Evolutionary conservation across 1,284 basidiomycete species (phyloP).

Genomic region (Mycena sp.): DNA sequence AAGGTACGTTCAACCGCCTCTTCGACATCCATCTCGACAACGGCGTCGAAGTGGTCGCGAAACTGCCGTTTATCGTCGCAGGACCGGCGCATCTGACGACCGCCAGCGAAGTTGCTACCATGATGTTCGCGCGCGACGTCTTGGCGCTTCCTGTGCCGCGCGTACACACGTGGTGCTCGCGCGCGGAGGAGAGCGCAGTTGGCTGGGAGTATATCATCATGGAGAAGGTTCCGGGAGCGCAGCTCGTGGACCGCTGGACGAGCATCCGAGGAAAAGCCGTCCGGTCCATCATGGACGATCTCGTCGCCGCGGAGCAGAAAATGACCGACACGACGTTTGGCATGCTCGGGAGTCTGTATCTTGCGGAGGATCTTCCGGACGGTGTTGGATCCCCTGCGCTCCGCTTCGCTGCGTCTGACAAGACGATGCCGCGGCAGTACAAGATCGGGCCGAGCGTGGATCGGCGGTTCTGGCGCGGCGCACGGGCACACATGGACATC

Average conservation of each 20-base stretch:
- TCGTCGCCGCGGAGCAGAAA: constrained; percentile 34
- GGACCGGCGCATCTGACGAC: constrained; percentile 43
- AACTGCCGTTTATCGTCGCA: constrained; percentile 29
- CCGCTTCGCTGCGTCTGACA: constrained; percentile 29
- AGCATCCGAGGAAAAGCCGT: constrained; percentile 20
- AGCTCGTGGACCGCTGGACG: constrained; percentile 35
- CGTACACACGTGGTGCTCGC: constrained; percentile 44
- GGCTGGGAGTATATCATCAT: constrained; percentile 51
- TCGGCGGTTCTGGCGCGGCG: constrained; percentile 37
- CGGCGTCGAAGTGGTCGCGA: constrained; percentile 38
- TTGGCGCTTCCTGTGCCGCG: constrained; percentile 44
- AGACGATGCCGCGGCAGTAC: constrained; percentile 33
- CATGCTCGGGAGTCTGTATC: constrained; percentile 48
- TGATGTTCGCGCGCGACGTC: constrained; percentile 43
- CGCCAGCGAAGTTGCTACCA: constrained; percentile 52
- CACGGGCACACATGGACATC: constrained; percentile 33
- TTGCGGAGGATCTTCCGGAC: constrained; percentile 42
- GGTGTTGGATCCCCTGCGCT: constrained; percentile 28
- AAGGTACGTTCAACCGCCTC: constrained; percentile 40
- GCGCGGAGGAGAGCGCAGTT: constrained; percentile 36
- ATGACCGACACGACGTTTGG: constrained; percentile 38
- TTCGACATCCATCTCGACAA: constrained; percentile 45
- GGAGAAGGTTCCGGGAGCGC: constrained; percentile 44
- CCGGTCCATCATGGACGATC: constrained; percentile 25
- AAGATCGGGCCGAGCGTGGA: constrained; percentile 43